Percentiles rank a stretch among this genome's conserved stretches.
These are phyloP conservation scores for Puccinellia tenuiflora DNA, from an alignment of 176 grass and related monocot genomes.

Conservation along the genomic window DNA sequence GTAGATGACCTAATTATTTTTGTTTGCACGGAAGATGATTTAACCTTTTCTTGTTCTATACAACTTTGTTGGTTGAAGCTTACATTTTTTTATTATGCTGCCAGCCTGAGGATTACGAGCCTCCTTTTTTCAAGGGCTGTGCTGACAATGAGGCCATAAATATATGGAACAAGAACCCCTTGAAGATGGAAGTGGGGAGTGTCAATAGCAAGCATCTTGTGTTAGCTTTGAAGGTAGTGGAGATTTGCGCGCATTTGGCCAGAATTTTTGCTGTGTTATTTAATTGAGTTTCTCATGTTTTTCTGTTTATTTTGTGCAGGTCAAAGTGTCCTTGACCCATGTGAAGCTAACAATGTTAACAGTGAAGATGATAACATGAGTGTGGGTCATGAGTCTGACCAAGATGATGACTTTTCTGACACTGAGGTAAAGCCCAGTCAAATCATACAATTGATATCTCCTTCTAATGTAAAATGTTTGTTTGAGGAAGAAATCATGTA, in stretches of 20 bases:
- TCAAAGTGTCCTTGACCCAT: slow-evolving; percentile 97
- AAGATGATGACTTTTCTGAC: slow-evolving; percentile 73
- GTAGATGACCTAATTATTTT: slow-evolving; percentile 14
- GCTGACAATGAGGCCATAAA: slow-evolving; percentile 68
- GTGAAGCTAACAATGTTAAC: slow-evolving; percentile 63
- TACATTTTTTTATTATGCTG: slow-evolving; percentile 3
- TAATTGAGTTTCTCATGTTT: slow-evolving; percentile 27
- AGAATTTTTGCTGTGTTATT: not conserved
- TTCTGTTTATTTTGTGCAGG: slow-evolving; percentile 45
- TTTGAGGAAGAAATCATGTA: not conserved
- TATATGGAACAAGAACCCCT: slow-evolving; percentile 86
- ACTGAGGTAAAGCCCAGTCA: slow-evolving; percentile 57
- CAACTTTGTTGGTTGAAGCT: slow-evolving; percentile 19
- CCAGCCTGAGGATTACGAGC: slow-evolving; percentile 96
- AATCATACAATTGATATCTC: not conserved
- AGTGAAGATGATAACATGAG: slow-evolving; percentile 68
- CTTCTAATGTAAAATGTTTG: not conserved
- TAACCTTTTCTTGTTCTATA: not conserved
- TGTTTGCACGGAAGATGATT: not conserved
- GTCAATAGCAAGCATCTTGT: slow-evolving; percentile 97
- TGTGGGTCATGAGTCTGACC: slow-evolving; percentile 55
- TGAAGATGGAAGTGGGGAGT: slow-evolving; percentile 97
- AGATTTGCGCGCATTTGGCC: not conserved
- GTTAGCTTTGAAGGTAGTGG: slow-evolving; percentile 81
- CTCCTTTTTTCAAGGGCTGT: slow-evolving; percentile 92